A percentile compares a stretch with the other conserved stretches of the same genome.
These are phyloP conservation scores for Panus rudis DNA, from an alignment of 768 basidiomycete species.

Conservation along the genomic window DNA sequence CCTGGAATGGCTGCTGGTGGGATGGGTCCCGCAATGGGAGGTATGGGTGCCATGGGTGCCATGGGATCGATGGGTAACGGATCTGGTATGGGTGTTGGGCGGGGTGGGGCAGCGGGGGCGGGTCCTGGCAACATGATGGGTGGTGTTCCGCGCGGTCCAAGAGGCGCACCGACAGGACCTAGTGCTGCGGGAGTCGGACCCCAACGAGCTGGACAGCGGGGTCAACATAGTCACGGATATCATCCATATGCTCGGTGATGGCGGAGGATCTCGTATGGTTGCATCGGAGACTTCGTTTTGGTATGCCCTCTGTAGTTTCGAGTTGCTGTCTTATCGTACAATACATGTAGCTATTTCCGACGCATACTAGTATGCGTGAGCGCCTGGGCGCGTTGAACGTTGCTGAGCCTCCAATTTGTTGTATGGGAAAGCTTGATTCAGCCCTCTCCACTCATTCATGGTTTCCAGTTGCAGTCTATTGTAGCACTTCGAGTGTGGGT, in stretches of 20 bases:
- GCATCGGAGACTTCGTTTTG: too few species aligned
- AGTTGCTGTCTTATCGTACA: too few species aligned
- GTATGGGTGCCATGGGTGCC: slow-evolving; percentile 34
- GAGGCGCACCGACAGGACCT: slow-evolving; percentile 51
- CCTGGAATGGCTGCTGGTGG: slow-evolving; percentile 35
- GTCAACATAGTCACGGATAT: slow-evolving; percentile 73
- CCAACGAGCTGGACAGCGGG: slow-evolving; percentile 61
- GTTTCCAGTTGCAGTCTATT: too few species aligned
- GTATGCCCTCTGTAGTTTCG: too few species aligned
- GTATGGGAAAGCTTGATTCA: too few species aligned
- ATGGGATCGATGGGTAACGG: slow-evolving; percentile 25
- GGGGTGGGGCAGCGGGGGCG: slow-evolving; percentile 4
- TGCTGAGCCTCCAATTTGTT: too few species aligned
- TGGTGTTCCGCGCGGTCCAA: slow-evolving; percentile 48
- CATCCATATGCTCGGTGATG: slow-evolving; percentile 73
- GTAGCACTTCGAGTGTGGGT: too few species aligned
- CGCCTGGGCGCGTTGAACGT: too few species aligned
- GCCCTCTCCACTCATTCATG: too few species aligned
- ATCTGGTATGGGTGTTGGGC: slow-evolving; percentile 26
- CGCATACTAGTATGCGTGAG: too few species aligned
- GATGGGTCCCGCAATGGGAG: slow-evolving; percentile 27
- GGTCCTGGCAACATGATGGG: slow-evolving; percentile 12
- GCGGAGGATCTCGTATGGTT: background rate
- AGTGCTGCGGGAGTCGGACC: slow-evolving; percentile 55
- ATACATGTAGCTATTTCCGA: too few species aligned